These are phyloP conservation scores for Porphyrellus cyaneotinctus DNA, from an alignment of 768 basidiomycete species.

Conservation along the genomic window DNA sequence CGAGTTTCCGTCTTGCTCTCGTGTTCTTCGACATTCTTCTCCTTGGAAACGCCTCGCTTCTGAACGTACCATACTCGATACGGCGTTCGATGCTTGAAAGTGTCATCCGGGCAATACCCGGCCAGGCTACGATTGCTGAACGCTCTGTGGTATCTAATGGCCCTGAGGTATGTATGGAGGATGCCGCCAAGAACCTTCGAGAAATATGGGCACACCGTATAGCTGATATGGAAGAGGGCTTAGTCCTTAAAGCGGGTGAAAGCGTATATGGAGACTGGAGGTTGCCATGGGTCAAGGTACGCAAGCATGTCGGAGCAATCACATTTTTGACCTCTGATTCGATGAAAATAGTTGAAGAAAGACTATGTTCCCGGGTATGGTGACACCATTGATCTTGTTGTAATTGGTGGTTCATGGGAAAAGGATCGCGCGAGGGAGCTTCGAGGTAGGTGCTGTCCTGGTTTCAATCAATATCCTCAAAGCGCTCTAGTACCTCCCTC, in stretches of 20 bases:
- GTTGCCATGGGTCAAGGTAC: conserved; percentile 78
- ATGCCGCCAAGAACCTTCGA: conserved; percentile 31
- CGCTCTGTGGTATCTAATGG: conserved; percentile 41
- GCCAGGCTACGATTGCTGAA: conserved; percentile 61
- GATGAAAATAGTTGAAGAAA: conserved; percentile 52
- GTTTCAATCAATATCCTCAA: background rate
- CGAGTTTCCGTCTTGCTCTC: conserved; percentile 59
- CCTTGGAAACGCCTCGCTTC: conserved; percentile 57
- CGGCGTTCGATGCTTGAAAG: conserved; percentile 63
- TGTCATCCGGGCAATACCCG: conserved; percentile 48
- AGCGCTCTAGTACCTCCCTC: conserved; percentile 55
- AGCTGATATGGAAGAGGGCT: conserved; percentile 56
- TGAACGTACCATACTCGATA: conserved; percentile 50
- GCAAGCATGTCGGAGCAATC: conserved; percentile 1
- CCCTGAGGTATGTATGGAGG: conserved; percentile 5
- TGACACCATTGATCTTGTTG: conserved; percentile 73
- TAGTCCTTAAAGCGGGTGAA: conserved; percentile 74
- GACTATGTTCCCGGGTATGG: conserved; percentile 87
- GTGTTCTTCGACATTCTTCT: conserved; percentile 85
- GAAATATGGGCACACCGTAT: conserved; percentile 49
- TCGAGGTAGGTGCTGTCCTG: conserved; percentile 45
- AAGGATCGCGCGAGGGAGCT: conserved; percentile 73
- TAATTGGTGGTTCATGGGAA: conserved; percentile 80
- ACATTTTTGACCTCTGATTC: conserved; percentile 2
- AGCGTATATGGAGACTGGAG: conserved; percentile 62